Evolutionary conservation across 768 basidiomycete species (phyloP).

Genomic region (Dacryopinax primogenitus): DNA sequence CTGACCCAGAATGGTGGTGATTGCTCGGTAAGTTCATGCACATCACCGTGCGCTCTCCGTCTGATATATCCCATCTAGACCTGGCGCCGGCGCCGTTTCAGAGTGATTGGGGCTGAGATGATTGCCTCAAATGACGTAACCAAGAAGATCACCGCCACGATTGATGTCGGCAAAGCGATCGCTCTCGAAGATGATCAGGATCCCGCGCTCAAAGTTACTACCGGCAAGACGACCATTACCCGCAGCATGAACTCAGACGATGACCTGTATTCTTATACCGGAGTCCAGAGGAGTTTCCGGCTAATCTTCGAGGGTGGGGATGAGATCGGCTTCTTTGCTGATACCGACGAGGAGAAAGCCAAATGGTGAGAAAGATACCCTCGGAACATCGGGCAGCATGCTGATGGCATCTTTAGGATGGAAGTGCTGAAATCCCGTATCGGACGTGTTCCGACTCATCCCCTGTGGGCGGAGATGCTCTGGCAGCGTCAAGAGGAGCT

Average conservation of each 20-base stretch:
- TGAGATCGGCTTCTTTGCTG: conserved; percentile 81
- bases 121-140: conserved; percentile 90
- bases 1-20: conserved; percentile 91
- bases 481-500: conserved; percentile 63
- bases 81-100: conserved; percentile 69
- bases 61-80: conserved; percentile 35
- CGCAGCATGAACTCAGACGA: conserved; percentile 30
- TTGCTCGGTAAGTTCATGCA: conserved; percentile 55
- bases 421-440: conserved; percentile 72
- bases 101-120: conserved; percentile 73
- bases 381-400: conserved; percentile 7
- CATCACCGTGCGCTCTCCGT: background rate
- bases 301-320: conserved; percentile 64
- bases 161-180: conserved; percentile 74
- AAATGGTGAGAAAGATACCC: conserved; percentile 51
- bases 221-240: conserved; percentile 14
- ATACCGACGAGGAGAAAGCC: conserved; percentile 74
- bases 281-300: conserved; percentile 74
- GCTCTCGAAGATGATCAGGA: conserved; percentile 66
- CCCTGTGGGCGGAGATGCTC: conserved; percentile 82
- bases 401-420: conserved; percentile 42
- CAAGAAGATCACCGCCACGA: conserved; percentile 78
- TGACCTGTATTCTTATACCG: conserved; percentile 34
- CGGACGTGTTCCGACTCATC: conserved; percentile 82
- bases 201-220: conserved; percentile 17